Base-by-base conservation (phyloP, 2,329 filamentous ascomycete species). In the Talaromyces sp. region DNA sequence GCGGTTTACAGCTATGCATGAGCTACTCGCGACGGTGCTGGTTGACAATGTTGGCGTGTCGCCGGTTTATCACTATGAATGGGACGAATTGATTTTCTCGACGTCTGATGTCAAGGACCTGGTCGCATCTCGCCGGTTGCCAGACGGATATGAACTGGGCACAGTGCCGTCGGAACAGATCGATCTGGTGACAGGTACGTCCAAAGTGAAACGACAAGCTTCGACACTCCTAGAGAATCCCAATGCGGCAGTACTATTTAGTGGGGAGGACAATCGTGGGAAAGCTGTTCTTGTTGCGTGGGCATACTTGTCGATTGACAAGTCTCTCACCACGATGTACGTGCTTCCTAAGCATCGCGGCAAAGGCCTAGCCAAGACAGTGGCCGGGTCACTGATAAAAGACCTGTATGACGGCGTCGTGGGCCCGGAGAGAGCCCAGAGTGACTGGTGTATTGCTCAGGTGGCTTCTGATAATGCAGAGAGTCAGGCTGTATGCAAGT, bases 401-500 rank as follows among this genome's bases (percentile, higher is more conserved):
- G 47, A 52, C n/a, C 31, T 59, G 44, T 53, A 27, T 10, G 57
- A 59, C 23, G 57, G 57, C 4, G n/a, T 47, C 12, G 8, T 50
- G 2, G 57, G 18, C 4, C 8, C 30, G 7, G 57, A 59, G n/a
- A 30, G 50, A 31, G 23, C 47, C 10, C 57, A 59, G 18, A 52
- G 57, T 12, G 44, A 59, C 9, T 59, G 57, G 57, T 59, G 57
- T 27, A 47, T 59, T 50, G 57, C 57, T 2, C 44, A 59, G 30
- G 57, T 59, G 18, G 57, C 57, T 30, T 42, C 57, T 28, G 57
- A 59, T 59, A 59, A 59, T 36, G 16, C 10, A 7, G 57, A 59
- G 44, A 59, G 57, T 40, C 57, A 53, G 31, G 47, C 23, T 27
- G 44, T 59, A 4, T 59, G 47, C 44, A 59, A 36, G 23, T 59